Base-by-base conservation (phyloP, 2,329 filamentous ascomycete genomes). In the Hansfordia pulvinata region DNA sequence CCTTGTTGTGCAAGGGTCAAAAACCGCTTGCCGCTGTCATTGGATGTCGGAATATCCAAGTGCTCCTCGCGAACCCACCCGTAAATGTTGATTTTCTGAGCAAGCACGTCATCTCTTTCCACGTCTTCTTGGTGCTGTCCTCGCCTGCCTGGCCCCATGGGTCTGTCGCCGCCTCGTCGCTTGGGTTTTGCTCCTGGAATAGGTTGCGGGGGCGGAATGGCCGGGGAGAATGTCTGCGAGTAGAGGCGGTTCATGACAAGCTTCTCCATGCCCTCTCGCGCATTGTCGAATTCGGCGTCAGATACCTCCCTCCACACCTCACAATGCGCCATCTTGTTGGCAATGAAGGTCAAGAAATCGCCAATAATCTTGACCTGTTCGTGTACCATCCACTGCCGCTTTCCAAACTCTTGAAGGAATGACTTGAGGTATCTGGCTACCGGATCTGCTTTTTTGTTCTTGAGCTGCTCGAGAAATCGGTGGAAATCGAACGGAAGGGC, bases 381-480 rank as follows among this genome's bases (percentile, higher is more conserved):
- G 49, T 98, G 90, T 6, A 94, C 90, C 82, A 93, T 93, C 90
- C 90, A 98, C 53, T 96, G 90, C 40, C 86, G 83, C 59, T 96
- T 98, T 19, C 76, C 83, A 53, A 98, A 98, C 50, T 98, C 92
- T 25, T 74, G 75, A 17, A 98, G 58, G 43, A 98, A 98, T 0
- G 90, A 96, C 37, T 92, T 82, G 23, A 98, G 64, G 46, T 94
- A 98, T 36, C 88, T 80, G 5, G 92, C 92, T 3, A 98, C 88
- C 1, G 92, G 90, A 43, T 98, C 92, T n/a, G 90, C 92, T 31
- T 92, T 93, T 38, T 88, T 83, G 54, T 98, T 90, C 33, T 90
- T 78, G 17, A 98, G 62, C 53, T 98, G 90, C 50, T 96, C 90
- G 24, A 98, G 61, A 47, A 98, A 98, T 10, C 90, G 74, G 53